Percentiles rank a stretch among this genome's conserved stretches.
These are phyloP conservation scores for Penicillium antarcticum DNA, from an alignment of 495 filamentous ascomycete genomes.

Conservation along the genomic window DNA sequence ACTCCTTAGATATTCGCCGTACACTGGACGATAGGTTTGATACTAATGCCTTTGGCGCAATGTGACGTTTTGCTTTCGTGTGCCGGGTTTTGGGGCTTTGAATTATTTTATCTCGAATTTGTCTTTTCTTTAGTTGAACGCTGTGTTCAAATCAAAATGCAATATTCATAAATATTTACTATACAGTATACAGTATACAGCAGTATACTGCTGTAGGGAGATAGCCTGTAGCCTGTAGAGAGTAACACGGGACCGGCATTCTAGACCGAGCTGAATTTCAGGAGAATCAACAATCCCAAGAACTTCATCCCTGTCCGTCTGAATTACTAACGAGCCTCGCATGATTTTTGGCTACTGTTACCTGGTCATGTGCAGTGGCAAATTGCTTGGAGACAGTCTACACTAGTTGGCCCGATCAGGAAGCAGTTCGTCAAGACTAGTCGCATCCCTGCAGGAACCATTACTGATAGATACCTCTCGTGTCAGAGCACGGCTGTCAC, in stretches of 20 bases:
- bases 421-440: slow-evolving; percentile 17
- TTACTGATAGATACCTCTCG: slow-evolving; percentile 6
- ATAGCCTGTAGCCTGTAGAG: too few relatives aligned
- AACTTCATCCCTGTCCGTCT: slow-evolving; percentile 13
- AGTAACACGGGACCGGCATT: background rate
- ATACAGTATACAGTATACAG: background rate
- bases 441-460: slow-evolving; percentile 22
- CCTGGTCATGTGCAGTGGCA: background rate
- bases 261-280: background rate
- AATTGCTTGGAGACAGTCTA: too few relatives aligned
- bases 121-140: background rate
- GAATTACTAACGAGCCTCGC: slow-evolving; percentile 22
- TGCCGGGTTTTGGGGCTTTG: slow-evolving; percentile 17
- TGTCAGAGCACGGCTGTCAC: slow-evolving; percentile 9
- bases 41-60: slow-evolving; percentile 39
- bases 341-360: background rate
- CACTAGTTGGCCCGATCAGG: slow-evolving; percentile 3
- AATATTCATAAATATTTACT: background rate
- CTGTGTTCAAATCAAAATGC: background rate
- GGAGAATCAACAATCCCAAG: background rate
- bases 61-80: slow-evolving; percentile 23
- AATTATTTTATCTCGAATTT: slow-evolving; percentile 8
- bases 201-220: too few relatives aligned
- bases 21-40: slow-evolving; percentile 41
- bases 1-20: slow-evolving; percentile 38